phyloP scores from a whole-genome alignment of 2,329 filamentous ascomycete genomes.

The Exophiala phaeomuriformis region DNA sequence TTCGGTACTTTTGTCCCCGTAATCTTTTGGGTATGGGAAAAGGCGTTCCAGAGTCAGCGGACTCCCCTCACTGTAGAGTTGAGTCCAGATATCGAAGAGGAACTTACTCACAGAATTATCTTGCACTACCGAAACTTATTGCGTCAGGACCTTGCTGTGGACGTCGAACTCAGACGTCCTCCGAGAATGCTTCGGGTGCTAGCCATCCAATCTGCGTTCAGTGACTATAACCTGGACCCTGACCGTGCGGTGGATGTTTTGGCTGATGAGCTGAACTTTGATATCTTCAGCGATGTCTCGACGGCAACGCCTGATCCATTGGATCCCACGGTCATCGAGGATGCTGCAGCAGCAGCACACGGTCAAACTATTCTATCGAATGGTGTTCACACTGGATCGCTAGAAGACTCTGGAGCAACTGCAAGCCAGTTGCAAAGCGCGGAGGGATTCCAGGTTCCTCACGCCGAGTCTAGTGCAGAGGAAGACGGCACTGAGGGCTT shows the following conservation, averaged over 20 bases:
- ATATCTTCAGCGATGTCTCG: slow-evolving; percentile 6
- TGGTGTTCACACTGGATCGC: background rate
- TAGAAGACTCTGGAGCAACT: background rate
- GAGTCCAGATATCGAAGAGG: slow-evolving; percentile 11
- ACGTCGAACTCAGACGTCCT: background rate
- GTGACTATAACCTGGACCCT: slow-evolving; percentile 17
- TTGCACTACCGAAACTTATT: slow-evolving; percentile 7
- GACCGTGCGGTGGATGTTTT: slow-evolving; percentile 12
- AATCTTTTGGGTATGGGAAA: slow-evolving; percentile 16
- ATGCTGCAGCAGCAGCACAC: background rate
- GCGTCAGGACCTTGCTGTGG: slow-evolving; percentile 3
- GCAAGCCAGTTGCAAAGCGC: background rate
- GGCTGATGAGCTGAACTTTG: slow-evolving; percentile 12
- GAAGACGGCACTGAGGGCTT: background rate
- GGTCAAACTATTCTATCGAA: background rate
- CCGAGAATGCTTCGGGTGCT: slow-evolving; percentile 7
- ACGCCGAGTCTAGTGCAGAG: background rate
- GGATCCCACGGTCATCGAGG: background rate
- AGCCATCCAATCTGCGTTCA: slow-evolving; percentile 15
- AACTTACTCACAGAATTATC: slow-evolving; percentile 8
- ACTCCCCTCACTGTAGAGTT: slow-evolving; percentile 14
- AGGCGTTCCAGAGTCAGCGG: slow-evolving; percentile 13
- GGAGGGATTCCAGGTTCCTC: background rate
- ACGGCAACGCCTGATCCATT: slow-evolving; percentile 22
- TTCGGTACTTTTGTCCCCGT: slow-evolving; percentile 12